phyloP scores from a whole-genome alignment of 169 alveolate genomes.

The Cryptosporidium bovis region DNA sequence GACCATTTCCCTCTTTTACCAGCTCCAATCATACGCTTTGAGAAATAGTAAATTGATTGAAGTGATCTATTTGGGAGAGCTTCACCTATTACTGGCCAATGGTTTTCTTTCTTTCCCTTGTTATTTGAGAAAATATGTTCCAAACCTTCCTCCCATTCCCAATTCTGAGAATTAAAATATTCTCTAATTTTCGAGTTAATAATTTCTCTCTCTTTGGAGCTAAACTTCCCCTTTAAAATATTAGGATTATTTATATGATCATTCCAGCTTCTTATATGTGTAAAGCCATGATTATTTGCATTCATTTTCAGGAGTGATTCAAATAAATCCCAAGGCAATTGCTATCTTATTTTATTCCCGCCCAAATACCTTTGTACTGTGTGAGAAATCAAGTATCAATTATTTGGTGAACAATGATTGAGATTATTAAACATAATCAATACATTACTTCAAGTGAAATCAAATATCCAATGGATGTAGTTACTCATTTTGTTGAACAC shows the following conservation, averaged over 20 bases:
- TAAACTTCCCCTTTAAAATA: constrained; percentile 55
- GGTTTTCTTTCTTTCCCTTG: constrained; percentile 53
- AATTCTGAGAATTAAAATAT: constrained; percentile 42
- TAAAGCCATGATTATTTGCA: not conserved
- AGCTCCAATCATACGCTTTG: constrained; percentile 57
- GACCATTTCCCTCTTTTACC: constrained; percentile 73
- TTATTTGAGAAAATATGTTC: constrained; percentile 38
- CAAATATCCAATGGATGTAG: too few species aligned
- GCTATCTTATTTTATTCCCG: too few species aligned
- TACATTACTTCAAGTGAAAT: too few species aligned
- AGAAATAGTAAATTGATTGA: constrained; percentile 60
- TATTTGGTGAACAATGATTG: constrained; percentile 13
- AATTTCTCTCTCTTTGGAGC: constrained; percentile 51
- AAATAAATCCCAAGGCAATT: too few species aligned
- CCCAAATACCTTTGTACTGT: too few species aligned
- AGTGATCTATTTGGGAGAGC: constrained; percentile 58
- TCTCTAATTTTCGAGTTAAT: constrained; percentile 17
- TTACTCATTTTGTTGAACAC: constrained; percentile 4
- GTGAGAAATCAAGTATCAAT: not conserved
- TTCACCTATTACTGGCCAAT: constrained; percentile 71
- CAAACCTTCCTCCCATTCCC: constrained; percentile 68
- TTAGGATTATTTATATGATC: constrained; percentile 60
- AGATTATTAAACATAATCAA: too few species aligned
- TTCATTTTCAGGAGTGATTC: not conserved
- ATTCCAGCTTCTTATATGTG: constrained; percentile 40